Evolutionary conservation across 441 rosid species (phyloP).

Genomic region (Hura crepitans): DNA sequence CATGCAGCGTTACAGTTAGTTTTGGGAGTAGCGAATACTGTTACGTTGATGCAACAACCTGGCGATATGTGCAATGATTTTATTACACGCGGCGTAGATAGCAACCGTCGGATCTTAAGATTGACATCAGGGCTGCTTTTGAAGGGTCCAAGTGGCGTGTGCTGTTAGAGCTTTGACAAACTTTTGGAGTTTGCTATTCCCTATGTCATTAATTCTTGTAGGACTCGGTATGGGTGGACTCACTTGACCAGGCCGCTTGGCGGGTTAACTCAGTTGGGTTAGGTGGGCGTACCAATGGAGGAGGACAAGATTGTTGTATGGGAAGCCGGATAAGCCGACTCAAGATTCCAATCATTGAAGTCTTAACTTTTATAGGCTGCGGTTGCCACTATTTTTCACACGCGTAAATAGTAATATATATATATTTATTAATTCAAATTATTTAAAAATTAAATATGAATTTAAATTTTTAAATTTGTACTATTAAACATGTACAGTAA

Average conservation of each 20-base stretch:
- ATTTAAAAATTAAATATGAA: no score
- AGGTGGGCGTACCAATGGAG: conserved; percentile 18
- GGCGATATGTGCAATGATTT: conserved; percentile 38
- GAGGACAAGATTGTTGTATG: conserved; percentile 16
- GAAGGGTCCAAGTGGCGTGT: conserved; percentile 17
- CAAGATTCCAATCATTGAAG: no score
- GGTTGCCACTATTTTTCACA: no score
- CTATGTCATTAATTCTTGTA: neutral
- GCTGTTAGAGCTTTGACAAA: conserved; percentile 23
- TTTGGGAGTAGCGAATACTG: conserved; percentile 22
- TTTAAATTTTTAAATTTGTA: no score
- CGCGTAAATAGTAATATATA: no score
- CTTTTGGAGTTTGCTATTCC: conserved; percentile 12
- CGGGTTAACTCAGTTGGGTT: conserved; percentile 27
- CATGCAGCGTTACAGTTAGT: conserved; percentile 25
- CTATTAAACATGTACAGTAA: no score
- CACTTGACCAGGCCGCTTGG: conserved; percentile 27
- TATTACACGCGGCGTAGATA: conserved; percentile 23
- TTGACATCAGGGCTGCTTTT: conserved; percentile 28
- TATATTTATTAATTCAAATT: no score
- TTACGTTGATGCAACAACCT: conserved; percentile 15
- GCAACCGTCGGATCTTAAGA: conserved; percentile 27
- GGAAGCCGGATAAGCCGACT: conserved; percentile 23
- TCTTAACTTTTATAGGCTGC: neutral
- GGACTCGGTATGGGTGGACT: conserved; percentile 18